Conservation (phyloP, 2,329 filamentous ascomycete species). For the Drechmeria coniospora region DNA sequence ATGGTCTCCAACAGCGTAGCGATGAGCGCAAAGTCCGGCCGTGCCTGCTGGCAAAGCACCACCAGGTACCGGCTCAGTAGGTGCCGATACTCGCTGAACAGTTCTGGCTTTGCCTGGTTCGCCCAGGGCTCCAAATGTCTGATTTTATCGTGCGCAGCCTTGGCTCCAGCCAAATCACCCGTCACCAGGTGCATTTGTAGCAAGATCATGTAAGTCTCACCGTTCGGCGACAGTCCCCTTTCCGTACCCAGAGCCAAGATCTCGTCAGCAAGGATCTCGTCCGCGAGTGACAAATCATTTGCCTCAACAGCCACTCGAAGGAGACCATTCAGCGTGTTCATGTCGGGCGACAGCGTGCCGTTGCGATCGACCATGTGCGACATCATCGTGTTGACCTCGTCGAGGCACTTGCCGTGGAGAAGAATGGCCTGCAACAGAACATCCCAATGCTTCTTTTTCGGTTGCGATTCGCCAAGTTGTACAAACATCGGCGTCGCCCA, state of each 20-base stretch:
- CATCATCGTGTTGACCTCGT: constrained; percentile 33
- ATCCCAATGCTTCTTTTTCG: constrained; percentile 48
- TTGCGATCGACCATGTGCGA: constrained; percentile 55
- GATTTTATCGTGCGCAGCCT: constrained; percentile 42
- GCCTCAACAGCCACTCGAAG: constrained; percentile 57
- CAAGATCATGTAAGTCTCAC: constrained; percentile 56
- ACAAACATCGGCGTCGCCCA: constrained; percentile 49
- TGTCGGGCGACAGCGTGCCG: constrained; percentile 40
- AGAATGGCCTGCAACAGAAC: constrained; percentile 59
- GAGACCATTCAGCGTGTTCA: constrained; percentile 60
- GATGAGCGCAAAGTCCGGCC: constrained; percentile 54
- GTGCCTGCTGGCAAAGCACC: constrained; percentile 44
- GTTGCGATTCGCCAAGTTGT: constrained; percentile 29
- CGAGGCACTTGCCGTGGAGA: constrained; percentile 50
- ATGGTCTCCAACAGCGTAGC: constrained; percentile 59
- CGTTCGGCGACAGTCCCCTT: constrained; percentile 50
- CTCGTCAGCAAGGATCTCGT: constrained; percentile 58
- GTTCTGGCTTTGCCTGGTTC: constrained; percentile 28
- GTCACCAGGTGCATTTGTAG: constrained; percentile 62
- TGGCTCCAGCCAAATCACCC: constrained; percentile 56
- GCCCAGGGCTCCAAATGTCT: constrained; percentile 17
- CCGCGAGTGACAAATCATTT: too few relatives aligned
- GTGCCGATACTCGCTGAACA: constrained; percentile 35
- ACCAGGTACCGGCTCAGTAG: constrained; percentile 58
- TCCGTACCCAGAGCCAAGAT: constrained; percentile 53